Percentiles rank a stretch among this genome's conserved stretches.
phyloP scores from a whole-genome alignment of 176 grass and related monocot genomes.

The Oryza nivara region DNA sequence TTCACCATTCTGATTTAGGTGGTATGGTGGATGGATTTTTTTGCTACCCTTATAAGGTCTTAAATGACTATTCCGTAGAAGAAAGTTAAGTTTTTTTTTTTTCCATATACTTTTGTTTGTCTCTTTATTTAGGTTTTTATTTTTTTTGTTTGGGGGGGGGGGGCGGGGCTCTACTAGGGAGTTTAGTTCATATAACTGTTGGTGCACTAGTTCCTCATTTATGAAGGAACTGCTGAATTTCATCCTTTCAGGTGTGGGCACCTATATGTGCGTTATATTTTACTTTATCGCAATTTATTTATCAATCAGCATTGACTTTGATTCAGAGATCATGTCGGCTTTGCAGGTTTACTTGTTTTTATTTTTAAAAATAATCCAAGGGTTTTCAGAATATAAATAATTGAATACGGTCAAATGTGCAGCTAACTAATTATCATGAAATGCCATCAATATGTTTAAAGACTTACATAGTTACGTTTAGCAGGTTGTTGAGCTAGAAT shows the following conservation, averaged over 20 bases:
- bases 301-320: background rate
- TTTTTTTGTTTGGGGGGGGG: background rate
- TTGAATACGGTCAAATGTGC: conserved; percentile 9
- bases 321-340: background rate
- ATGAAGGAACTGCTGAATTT: background rate
- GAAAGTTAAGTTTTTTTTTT: background rate
- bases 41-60: background rate
- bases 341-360: conserved; percentile 21
- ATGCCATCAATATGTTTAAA: background rate
- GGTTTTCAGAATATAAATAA: background rate
- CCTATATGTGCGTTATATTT: background rate
- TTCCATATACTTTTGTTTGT: background rate
- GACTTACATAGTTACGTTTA: background rate
- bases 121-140: conserved; percentile 12
- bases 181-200: conserved; percentile 8
- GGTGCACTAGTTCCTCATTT: conserved; percentile 17
- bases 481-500: conserved; percentile 67
- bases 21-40: background rate
- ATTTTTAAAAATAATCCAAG: background rate
- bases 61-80: background rate
- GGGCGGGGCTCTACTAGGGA: background rate
- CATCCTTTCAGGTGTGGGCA: background rate
- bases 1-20: background rate
- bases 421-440: background rate
- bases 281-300: background rate